These are phyloP conservation scores for Aspergillus olivimuriae DNA, from an alignment of 495 filamentous ascomycete genomes.

Conservation along the genomic window DNA sequence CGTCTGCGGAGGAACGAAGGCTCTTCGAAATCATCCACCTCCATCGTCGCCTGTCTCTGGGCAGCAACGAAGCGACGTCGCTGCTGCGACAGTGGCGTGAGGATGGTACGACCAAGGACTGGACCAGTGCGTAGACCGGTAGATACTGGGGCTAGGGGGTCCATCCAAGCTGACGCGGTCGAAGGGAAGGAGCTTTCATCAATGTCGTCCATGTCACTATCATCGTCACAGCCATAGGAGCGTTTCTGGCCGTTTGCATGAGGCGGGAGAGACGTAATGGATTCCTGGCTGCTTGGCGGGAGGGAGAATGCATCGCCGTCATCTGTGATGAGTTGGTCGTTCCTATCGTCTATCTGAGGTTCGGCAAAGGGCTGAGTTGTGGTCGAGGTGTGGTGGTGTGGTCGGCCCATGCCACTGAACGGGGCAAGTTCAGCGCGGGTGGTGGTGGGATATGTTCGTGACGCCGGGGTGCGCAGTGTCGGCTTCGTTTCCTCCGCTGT, in stretches of 20 bases:
- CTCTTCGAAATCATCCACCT: slow-evolving; percentile 41
- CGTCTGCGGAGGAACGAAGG: slow-evolving; percentile 34
- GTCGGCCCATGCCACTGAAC: slow-evolving; percentile 58
- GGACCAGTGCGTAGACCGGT: too few relatives aligned
- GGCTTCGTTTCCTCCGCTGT: slow-evolving; percentile 20
- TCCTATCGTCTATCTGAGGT: slow-evolving; percentile 4
- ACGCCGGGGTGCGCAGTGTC: slow-evolving; percentile 14
- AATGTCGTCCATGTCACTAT: neutral
- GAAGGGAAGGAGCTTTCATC: neutral
- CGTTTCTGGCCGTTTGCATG: slow-evolving; percentile 14
- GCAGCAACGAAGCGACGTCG: slow-evolving; percentile 23
- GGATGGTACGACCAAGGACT: slow-evolving; percentile 27
- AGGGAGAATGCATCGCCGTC: slow-evolving; percentile 39
- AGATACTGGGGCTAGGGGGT: neutral
- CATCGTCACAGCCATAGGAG: slow-evolving; percentile 11
- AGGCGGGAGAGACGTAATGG: slow-evolving; percentile 13
- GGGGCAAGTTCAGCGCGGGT: slow-evolving; percentile 57
- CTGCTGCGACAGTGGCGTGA: slow-evolving; percentile 29
- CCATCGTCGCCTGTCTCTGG: slow-evolving; percentile 17
- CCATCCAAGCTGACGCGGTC: neutral
- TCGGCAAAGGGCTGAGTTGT: slow-evolving; percentile 13
- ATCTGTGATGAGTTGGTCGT: slow-evolving; percentile 20
- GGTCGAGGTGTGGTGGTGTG: slow-evolving; percentile 49
- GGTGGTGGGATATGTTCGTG: slow-evolving; percentile 7
- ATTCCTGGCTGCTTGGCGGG: slow-evolving; percentile 42